These are phyloP conservation scores for Cryphonectria carpinicola DNA, from an alignment of 2,329 filamentous ascomycete species.

Conservation along the genomic window DNA sequence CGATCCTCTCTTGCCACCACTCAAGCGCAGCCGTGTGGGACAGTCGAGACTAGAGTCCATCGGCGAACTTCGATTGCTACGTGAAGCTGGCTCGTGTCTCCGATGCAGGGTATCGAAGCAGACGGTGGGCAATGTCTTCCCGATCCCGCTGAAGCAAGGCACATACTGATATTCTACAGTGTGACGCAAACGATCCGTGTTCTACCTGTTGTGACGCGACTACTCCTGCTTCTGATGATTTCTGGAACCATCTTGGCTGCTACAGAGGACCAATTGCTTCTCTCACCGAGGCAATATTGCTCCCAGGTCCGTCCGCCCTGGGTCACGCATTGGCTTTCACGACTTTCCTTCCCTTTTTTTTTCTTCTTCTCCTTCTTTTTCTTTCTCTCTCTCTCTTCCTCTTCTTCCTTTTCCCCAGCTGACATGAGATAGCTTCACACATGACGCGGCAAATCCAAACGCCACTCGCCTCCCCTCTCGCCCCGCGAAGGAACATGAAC, in stretches of 20 bases:
- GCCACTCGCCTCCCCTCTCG: constrained; percentile 54
- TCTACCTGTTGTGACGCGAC: constrained; percentile 48
- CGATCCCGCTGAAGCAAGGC: constrained; percentile 29
- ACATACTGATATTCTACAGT: constrained; percentile 42
- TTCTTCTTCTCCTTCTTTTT: neutral
- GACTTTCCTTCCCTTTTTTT: too few species aligned
- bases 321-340: neutral
- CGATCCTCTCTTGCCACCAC: constrained; percentile 57
- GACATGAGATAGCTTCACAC: constrained; percentile 44
- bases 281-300: constrained; percentile 50
- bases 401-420: constrained; percentile 12
- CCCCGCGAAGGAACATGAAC: constrained; percentile 55
- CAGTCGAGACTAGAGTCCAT: constrained; percentile 61
- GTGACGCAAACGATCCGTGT: constrained; percentile 56
- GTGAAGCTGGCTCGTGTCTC: constrained; percentile 53
- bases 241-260: constrained; percentile 56
- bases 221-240: constrained; percentile 44
- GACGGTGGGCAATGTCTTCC: constrained; percentile 43
- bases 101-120: constrained; percentile 53
- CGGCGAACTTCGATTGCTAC: constrained; percentile 56
- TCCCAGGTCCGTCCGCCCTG: constrained; percentile 48
- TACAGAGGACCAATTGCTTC: constrained; percentile 52
- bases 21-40: constrained; percentile 57
- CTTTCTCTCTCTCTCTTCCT: neutral
- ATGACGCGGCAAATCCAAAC: constrained; percentile 55